These are phyloP conservation scores for Fraxinus paxiana DNA, from an alignment of 305 asterid species.

Conservation along the genomic window DNA sequence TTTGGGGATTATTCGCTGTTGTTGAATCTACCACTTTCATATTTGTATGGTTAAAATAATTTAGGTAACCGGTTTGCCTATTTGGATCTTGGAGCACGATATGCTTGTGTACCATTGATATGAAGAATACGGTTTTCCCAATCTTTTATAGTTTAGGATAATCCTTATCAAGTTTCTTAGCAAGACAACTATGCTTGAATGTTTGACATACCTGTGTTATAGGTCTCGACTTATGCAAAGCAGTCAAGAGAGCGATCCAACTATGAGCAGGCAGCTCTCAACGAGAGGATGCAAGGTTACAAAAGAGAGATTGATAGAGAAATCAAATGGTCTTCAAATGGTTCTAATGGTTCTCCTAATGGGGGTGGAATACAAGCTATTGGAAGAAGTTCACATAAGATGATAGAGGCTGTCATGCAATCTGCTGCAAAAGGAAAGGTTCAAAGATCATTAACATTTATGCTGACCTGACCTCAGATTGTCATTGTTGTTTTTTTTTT, in stretches of 20 bases:
- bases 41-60: constrained; percentile 2
- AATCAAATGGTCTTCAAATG: constrained; percentile 82
- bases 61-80: neutral
- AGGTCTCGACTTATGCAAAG: constrained; percentile 96
- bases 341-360: constrained; percentile 85
- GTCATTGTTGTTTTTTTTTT: constrained; percentile 14
- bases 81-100: constrained; percentile 15
- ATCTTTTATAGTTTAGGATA: constrained; percentile 2
- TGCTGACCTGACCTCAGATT: constrained; percentile 11
- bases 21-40: neutral
- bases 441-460: constrained; percentile 20
- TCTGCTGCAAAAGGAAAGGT: constrained; percentile 99
- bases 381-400: constrained; percentile 97
- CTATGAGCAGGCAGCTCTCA: constrained; percentile 95
- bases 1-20: constrained; percentile 6
- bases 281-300: constrained; percentile 97
- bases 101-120: neutral
- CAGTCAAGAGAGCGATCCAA: constrained; percentile 95
- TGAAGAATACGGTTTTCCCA: neutral
- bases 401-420: constrained; percentile 98
- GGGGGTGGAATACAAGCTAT: constrained; percentile 97
- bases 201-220: constrained; percentile 20
- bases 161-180: neutral
- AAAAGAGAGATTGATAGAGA: constrained; percentile 90
- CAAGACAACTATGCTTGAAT: constrained; percentile 18